Conservation (phyloP, 2,329 filamentous ascomycete species). For the Cercospora sesami region DNA sequence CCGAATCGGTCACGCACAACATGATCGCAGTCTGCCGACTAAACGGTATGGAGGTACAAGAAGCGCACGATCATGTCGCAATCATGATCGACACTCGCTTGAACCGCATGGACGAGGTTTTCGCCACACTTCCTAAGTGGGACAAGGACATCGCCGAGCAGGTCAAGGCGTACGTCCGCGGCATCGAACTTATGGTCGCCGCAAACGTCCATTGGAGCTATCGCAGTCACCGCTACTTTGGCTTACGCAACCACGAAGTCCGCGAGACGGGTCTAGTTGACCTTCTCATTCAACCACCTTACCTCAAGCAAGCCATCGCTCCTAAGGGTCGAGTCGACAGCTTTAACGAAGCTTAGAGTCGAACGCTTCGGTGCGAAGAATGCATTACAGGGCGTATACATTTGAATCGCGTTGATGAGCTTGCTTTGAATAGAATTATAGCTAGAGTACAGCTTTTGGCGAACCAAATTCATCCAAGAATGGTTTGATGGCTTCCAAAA, state of each 20-base stretch:
- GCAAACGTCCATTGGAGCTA: conserved; percentile 15
- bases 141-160: not conserved
- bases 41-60: conserved; percentile 8
- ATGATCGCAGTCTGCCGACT: conserved; percentile 13
- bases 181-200: conserved; percentile 8
- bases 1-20: conserved; percentile 8
- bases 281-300: not conserved
- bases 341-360: not conserved
- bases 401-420: not conserved
- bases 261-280: conserved; percentile 1
- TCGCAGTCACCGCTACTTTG: conserved; percentile 12
- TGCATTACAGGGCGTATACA: not conserved
- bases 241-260: conserved; percentile 5
- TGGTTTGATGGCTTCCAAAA: conserved; percentile 26
- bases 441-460: conserved; percentile 4
- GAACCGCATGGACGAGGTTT: not conserved
- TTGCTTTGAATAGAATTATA: not conserved
- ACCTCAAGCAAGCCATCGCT: not conserved
- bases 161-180: conserved; percentile 8
- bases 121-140: not conserved
- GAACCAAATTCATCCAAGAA: conserved; percentile 17
- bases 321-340: not conserved
- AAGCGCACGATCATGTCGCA: conserved; percentile 9
- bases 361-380: not conserved
- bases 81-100: conserved; percentile 1